These are phyloP conservation scores for Cryptococcus sp. DNA, from an alignment of 1,284 basidiomycete species.

Conservation along the genomic window DNA sequence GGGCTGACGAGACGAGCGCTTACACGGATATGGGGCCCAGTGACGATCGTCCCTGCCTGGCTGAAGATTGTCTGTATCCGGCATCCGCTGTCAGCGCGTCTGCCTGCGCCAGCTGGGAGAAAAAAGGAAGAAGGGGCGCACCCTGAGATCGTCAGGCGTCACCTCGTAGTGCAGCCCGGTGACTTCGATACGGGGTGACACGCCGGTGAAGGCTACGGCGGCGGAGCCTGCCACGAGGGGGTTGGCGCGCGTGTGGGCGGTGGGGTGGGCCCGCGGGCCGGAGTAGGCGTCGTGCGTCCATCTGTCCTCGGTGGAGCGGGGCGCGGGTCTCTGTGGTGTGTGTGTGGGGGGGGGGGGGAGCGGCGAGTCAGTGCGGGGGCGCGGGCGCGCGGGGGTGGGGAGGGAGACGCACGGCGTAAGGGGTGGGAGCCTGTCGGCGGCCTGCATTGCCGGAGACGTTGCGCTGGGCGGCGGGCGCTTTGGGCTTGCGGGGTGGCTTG, in stretches of 20 bases:
- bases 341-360: conserved; percentile 10
- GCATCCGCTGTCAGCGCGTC: not conserved
- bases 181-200: conserved; percentile 68
- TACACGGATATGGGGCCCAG: conserved; percentile 91
- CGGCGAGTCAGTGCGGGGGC: not conserved
- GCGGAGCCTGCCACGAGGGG: conserved; percentile 17
- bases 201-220: conserved; percentile 36
- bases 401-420: conserved; percentile 41
- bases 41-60: conserved; percentile 83
- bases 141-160: conserved; percentile 79
- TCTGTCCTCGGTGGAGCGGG: conserved; percentile 44
- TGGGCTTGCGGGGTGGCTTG: conserved; percentile 4
- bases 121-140: conserved; percentile 51
- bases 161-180: conserved; percentile 93
- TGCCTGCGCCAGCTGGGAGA: not conserved
- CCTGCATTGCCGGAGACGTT: conserved; percentile 7
- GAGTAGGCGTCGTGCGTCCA: conserved; percentile 51
- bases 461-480: conserved; percentile 4
- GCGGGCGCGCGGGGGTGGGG: not conserved
- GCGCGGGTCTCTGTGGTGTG: conserved; percentile 50
- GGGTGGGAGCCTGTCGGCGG: conserved; percentile 15
- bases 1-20: conserved; percentile 38
- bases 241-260: not conserved
- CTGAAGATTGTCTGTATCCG: conserved; percentile 74
- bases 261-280: conserved; percentile 10